Conservation (phyloP, 2,329 filamentous ascomycete species). For the Penicillium sp. region DNA sequence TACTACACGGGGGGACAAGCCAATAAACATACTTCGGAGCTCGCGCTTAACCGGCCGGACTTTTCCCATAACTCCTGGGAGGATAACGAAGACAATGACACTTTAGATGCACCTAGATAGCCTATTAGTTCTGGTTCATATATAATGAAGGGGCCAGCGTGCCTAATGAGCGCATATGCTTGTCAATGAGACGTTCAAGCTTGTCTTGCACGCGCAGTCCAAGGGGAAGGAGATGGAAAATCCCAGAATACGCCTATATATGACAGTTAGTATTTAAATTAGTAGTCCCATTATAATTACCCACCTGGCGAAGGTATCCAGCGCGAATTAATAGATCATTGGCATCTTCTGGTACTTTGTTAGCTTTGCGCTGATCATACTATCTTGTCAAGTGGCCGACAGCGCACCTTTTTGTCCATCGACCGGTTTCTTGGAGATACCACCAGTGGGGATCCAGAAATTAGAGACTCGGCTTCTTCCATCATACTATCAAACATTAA, state of each 20-base stretch:
- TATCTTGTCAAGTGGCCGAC: not conserved
- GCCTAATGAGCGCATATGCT: constrained; percentile 80
- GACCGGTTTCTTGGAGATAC: constrained; percentile 58
- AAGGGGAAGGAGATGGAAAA: constrained; percentile 89
- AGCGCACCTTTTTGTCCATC: constrained; percentile 47
- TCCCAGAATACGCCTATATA: constrained; percentile 73
- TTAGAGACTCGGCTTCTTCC: constrained; percentile 65
- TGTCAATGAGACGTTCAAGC: constrained; percentile 80
- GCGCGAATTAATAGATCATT: constrained; percentile 69
- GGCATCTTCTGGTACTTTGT: constrained; percentile 51
- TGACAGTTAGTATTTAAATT: not conserved
- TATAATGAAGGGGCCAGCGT: constrained; percentile 19
- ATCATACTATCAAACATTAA: constrained; percentile 49
- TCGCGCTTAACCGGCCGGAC: constrained; percentile 75
- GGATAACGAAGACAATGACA: constrained; percentile 49
- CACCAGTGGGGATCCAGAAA: constrained; percentile 77
- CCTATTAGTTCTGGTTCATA: not conserved
- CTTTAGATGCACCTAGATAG: constrained; percentile 22
- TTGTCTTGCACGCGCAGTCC: constrained; percentile 87
- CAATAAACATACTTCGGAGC: constrained; percentile 64
- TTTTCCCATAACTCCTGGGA: constrained; percentile 80
- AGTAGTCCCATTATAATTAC: constrained; percentile 11
- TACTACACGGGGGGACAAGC: not conserved
- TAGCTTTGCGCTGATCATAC: constrained; percentile 35
- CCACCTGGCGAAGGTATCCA: constrained; percentile 72